These are phyloP conservation scores for Aureobasidium sp. DNA, from an alignment of 2,329 filamentous ascomycete genomes.

Conservation along the genomic window DNA sequence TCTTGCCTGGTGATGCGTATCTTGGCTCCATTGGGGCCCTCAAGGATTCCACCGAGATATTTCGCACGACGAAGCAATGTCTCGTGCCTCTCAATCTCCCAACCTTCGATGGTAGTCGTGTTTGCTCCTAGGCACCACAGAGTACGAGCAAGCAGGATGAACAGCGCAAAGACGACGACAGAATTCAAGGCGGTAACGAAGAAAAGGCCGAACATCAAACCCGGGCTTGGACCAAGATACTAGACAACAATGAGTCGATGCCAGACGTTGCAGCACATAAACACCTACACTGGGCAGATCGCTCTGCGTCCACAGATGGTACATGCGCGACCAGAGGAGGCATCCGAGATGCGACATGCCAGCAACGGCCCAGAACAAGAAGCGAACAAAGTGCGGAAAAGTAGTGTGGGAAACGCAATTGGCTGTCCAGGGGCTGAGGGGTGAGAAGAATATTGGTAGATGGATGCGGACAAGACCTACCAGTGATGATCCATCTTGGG, in stretches of 20 bases:
- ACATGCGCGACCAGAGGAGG: constrained; percentile 52
- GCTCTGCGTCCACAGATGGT: constrained; percentile 55
- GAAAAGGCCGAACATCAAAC: constrained; percentile 53
- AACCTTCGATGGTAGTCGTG: constrained; percentile 71
- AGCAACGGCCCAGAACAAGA: constrained; percentile 59
- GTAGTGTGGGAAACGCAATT: constrained; percentile 79
- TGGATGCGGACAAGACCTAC: constrained; percentile 56
- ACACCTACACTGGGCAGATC: constrained; percentile 53
- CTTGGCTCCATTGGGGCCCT: constrained; percentile 47
- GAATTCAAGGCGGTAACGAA: constrained; percentile 50
- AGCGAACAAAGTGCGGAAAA: constrained; percentile 74
- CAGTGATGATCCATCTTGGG: constrained; percentile 83
- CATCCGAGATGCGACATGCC: constrained; percentile 53
- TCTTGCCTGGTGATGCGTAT: constrained; percentile 55
- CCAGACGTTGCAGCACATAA: neutral
- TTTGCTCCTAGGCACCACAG: constrained; percentile 56
- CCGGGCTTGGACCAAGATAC: constrained; percentile 60
- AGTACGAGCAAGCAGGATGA: constrained; percentile 56
- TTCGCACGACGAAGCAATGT: constrained; percentile 37
- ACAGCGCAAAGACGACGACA: constrained; percentile 52
- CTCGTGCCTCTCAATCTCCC: constrained; percentile 49
- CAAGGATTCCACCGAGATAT: constrained; percentile 46
- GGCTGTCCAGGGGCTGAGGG: constrained; percentile 19
- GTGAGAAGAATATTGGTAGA: neutral
- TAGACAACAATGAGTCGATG: constrained; percentile 20